These are phyloP conservation scores for Fusarium sp. DNA, from an alignment of 2,329 filamentous ascomycete genomes.

Conservation along the genomic window DNA sequence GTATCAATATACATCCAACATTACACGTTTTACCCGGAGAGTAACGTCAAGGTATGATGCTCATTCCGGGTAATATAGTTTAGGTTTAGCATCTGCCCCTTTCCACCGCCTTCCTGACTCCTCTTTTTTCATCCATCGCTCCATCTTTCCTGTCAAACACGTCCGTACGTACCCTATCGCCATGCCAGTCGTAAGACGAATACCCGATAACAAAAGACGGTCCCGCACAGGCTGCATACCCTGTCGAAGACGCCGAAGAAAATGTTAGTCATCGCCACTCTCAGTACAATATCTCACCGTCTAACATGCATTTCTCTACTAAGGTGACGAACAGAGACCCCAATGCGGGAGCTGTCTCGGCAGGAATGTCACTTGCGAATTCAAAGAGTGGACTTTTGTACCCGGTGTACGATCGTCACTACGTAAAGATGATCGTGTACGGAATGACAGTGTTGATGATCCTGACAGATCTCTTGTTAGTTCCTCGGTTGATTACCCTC, in stretches of 20 bases:
- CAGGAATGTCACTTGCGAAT: conserved; percentile 32
- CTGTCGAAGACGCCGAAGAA: conserved; percentile 37
- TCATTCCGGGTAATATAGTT: too few relatives aligned
- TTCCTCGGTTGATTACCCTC: accelerated
- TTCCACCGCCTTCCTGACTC: conserved; percentile 11
- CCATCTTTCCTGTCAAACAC: conserved; percentile 7
- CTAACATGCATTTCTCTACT: not conserved
- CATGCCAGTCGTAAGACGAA: conserved; percentile 34
- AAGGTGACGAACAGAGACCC: conserved; percentile 35
- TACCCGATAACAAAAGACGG: conserved; percentile 31
- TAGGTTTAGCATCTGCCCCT: not conserved
- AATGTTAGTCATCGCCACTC: conserved; percentile 9
- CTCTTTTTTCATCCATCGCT: conserved; percentile 18
- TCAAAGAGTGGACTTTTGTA: conserved; percentile 39
- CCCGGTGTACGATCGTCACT: conserved; percentile 17
- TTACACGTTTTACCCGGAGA: too few relatives aligned
- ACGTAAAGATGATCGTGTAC: not conserved
- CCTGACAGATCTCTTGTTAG: conserved; percentile 10
- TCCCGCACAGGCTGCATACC: conserved; percentile 33
- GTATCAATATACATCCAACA: too few relatives aligned
- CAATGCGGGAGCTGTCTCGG: conserved; percentile 32
- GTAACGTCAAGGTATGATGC: too few relatives aligned
- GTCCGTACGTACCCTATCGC: conserved; percentile 8
- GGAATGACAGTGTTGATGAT: not conserved
- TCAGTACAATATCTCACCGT: too few relatives aligned